A percentile compares a stretch with the other conserved stretches of the same genome.
Evolutionary conservation across 441 rosid genomes (phyloP).

Genomic region (Pelargonium fulgidum): DNA sequence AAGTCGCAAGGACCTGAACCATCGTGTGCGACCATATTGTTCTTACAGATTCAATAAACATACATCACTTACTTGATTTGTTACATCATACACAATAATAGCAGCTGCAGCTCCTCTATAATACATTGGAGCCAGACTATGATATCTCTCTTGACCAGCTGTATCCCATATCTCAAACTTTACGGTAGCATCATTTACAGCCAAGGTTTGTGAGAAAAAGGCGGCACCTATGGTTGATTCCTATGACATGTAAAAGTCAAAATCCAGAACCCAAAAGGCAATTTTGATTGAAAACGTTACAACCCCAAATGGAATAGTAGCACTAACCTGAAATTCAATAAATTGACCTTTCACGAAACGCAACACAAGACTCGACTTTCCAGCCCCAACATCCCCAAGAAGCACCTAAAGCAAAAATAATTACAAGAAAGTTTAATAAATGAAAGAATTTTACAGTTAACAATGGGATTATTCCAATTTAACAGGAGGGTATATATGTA

Average conservation of each 20-base stretch:
- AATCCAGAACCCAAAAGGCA: slow-evolving; percentile 8
- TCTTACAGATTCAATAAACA: neutral
- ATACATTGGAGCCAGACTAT: slow-evolving; percentile 98
- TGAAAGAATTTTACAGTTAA: neutral
- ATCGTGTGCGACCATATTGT: neutral
- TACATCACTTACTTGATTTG: slow-evolving; percentile 1
- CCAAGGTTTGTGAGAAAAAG: slow-evolving; percentile 86
- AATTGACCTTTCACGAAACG: slow-evolving; percentile 96
- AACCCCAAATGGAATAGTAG: neutral
- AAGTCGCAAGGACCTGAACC: neutral
- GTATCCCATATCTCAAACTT: slow-evolving; percentile 99
- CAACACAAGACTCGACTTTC: slow-evolving; percentile 90
- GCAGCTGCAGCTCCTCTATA: slow-evolving; percentile 57
- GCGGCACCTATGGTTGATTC: slow-evolving; percentile 99
- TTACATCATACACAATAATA: neutral
- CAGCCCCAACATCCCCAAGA: slow-evolving; percentile 98
- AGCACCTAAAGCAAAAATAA: slow-evolving; percentile 55
- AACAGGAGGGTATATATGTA: neutral
- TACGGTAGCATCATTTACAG: slow-evolving; percentile 85
- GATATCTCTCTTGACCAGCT: slow-evolving; percentile 96
- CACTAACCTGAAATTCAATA: slow-evolving; percentile 84
- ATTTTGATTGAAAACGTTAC: neutral
- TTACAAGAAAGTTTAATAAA: neutral
- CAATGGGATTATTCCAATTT: too few relatives aligned
- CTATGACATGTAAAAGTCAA: slow-evolving; percentile 27